A percentile compares a stretch with the other conserved stretches of the same genome.
phyloP scores from a whole-genome alignment of 148 eudicot species.

The Vaccinium darrowii region DNA sequence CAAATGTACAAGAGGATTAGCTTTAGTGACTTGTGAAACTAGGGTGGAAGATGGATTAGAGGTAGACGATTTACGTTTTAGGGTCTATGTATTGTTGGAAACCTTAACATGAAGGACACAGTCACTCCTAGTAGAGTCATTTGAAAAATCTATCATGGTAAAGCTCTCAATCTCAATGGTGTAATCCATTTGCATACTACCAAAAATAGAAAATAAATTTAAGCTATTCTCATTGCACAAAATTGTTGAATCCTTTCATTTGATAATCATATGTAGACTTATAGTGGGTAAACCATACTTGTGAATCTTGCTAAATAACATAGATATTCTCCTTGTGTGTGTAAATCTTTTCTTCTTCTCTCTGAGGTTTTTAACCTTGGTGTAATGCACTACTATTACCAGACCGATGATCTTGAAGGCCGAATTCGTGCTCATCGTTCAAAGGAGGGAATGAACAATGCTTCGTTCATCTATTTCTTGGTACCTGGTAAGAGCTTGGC shows the following conservation, averaged over 20 bases:
- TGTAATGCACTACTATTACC: conserved; percentile 15
- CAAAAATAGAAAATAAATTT: neutral
- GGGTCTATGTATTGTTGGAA: neutral
- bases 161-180: neutral
- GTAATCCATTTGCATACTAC: neutral
- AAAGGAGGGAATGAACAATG: conserved; percentile 70
- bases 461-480: conserved; percentile 61
- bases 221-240: neutral
- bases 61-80: neutral
- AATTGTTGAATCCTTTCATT: neutral
- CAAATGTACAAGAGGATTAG: neutral
- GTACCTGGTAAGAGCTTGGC: conserved; percentile 90
- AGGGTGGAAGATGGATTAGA: neutral
- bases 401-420: conserved; percentile 96
- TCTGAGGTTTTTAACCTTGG: neutral
- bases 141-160: neutral
- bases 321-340: neutral
- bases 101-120: neutral
- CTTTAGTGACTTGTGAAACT: neutral
- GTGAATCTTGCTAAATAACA: neutral
- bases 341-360: neutral
- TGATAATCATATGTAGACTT: neutral
- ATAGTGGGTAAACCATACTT: neutral
- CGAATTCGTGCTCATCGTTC: conserved; percentile 78
- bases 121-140: neutral